Evolutionary conservation across 192 early-diverging fungal species (phyloP).

Genomic region (Cetraspora pellucida): DNA sequence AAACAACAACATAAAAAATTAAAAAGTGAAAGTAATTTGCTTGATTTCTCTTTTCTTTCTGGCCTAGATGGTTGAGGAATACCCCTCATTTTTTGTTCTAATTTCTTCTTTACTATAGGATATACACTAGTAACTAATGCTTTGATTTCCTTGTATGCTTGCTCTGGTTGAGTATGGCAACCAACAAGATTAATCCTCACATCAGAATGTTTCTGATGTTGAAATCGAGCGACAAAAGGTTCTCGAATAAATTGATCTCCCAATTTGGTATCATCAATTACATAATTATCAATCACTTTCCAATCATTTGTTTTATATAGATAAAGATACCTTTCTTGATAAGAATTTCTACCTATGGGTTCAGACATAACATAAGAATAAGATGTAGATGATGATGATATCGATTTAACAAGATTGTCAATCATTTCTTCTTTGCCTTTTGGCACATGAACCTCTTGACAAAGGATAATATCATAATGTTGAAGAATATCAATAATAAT

Average conservation of each 20-base stretch:
- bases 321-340: constrained; percentile 32
- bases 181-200: constrained; percentile 27
- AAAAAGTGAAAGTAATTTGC: not conserved
- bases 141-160: constrained; percentile 25
- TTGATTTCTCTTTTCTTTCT: not conserved
- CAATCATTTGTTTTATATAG: constrained; percentile 27
- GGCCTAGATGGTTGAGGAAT: not conserved
- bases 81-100: constrained; percentile 1
- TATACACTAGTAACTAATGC: constrained; percentile 25
- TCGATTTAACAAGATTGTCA: not conserved
- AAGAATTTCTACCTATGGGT: constrained; percentile 26
- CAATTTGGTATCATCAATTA: constrained; percentile 30
- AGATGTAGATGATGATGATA: constrained; percentile 19
- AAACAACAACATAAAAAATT: constrained; percentile 14
- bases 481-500: constrained; percentile 31
- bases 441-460: constrained; percentile 30
- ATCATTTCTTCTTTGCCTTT: constrained; percentile 23
- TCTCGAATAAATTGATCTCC: constrained; percentile 30
- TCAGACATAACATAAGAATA: constrained; percentile 26
- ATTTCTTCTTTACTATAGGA: constrained; percentile 11
- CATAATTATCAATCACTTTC: constrained; percentile 30
- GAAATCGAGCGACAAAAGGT: constrained; percentile 31
- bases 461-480: constrained; percentile 28
- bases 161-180: constrained; percentile 33
- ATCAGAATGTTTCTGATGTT: constrained; percentile 13